Percentiles rank a stretch among this genome's conserved stretches.
These are phyloP conservation scores for Panicum miliaceum DNA, from an alignment of 176 grass and related monocot genomes.

Conservation along the genomic window DNA sequence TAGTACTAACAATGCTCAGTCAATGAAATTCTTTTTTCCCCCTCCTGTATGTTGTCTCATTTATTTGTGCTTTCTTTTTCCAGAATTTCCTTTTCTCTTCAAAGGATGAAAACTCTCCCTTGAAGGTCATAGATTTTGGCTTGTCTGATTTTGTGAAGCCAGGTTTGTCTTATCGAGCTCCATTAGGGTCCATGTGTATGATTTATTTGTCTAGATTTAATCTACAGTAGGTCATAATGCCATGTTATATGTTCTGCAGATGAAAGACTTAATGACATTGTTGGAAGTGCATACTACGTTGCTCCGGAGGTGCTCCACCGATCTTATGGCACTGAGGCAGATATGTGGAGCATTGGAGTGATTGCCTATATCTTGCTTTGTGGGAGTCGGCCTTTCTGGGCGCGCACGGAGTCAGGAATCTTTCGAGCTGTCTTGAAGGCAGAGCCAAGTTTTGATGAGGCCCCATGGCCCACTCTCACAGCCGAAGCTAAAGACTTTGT, in stretches of 20 bases:
- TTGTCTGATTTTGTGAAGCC: conserved; percentile 98
- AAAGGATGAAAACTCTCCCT: conserved; percentile 75
- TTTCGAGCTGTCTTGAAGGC: conserved; percentile 96
- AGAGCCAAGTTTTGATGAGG: conserved; percentile 98
- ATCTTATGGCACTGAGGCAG: conserved; percentile 90
- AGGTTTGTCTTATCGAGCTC: conserved; percentile 59
- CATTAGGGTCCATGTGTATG: conserved; percentile 22
- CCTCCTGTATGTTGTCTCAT: conserved; percentile 5
- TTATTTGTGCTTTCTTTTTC: conserved; percentile 37
- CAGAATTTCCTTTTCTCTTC: conserved; percentile 98
- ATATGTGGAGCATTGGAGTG: conserved; percentile 99
- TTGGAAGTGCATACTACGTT: conserved; percentile 98
- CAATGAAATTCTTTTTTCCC: neutral
- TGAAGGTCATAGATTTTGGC: conserved; percentile 99
- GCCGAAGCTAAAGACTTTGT: conserved; percentile 96
- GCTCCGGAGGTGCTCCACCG: conserved; percentile 97
- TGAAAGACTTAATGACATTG: conserved; percentile 98
- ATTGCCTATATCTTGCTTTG: conserved; percentile 99
- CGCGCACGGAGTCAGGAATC: conserved; percentile 95
- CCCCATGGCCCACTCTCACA: conserved; percentile 92
- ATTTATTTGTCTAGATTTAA: conserved; percentile 37
- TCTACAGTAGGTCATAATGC: conserved; percentile 30
- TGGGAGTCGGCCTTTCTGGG: conserved; percentile 96
- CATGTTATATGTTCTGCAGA: conserved; percentile 55
- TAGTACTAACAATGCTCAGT: conserved; percentile 14